These are phyloP conservation scores for Sarocladium brachiariae DNA, from an alignment of 2,329 filamentous ascomycete species.

Conservation along the genomic window DNA sequence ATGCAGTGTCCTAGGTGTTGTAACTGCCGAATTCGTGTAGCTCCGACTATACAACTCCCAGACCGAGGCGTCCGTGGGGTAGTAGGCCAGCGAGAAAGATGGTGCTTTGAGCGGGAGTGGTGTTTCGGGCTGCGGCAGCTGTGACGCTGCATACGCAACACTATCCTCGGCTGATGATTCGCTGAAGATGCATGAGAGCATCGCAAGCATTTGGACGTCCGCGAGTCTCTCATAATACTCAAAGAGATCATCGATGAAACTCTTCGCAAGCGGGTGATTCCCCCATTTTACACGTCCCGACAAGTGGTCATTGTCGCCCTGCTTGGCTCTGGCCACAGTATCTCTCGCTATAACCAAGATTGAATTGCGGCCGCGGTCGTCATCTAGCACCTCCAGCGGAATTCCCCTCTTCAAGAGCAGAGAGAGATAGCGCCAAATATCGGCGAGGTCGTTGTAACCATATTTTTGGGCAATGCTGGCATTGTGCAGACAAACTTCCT, in stretches of 20 bases:
- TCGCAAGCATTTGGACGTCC: constrained; percentile 64
- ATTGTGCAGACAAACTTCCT: constrained; percentile 80
- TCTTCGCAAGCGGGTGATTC: constrained; percentile 53
- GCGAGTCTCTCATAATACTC: constrained; percentile 54
- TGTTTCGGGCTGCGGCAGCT: constrained; percentile 51
- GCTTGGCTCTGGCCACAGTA: constrained; percentile 39
- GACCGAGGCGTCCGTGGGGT: constrained; percentile 49
- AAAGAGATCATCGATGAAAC: constrained; percentile 57
- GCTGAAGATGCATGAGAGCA: constrained; percentile 64
- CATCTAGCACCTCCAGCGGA: constrained; percentile 57
- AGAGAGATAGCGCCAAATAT: constrained; percentile 77
- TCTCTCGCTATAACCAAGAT: constrained; percentile 64
- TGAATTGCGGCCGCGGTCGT: constrained; percentile 48
- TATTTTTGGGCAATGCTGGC: constrained; percentile 66
- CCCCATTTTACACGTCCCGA: constrained; percentile 63
- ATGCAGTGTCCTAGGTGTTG: constrained; percentile 50
- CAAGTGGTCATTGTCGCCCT: constrained; percentile 22
- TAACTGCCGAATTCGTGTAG: constrained; percentile 46
- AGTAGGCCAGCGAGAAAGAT: constrained; percentile 61
- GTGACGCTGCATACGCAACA: constrained; percentile 50
- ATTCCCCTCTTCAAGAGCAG: constrained; percentile 73
- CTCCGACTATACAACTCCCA: constrained; percentile 48
- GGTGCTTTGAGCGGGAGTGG: constrained; percentile 59
- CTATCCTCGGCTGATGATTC: constrained; percentile 50
- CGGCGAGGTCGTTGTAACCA: constrained; percentile 63